Conservation (phyloP, 129 eudicot species). For the Arctium minus region DNA sequence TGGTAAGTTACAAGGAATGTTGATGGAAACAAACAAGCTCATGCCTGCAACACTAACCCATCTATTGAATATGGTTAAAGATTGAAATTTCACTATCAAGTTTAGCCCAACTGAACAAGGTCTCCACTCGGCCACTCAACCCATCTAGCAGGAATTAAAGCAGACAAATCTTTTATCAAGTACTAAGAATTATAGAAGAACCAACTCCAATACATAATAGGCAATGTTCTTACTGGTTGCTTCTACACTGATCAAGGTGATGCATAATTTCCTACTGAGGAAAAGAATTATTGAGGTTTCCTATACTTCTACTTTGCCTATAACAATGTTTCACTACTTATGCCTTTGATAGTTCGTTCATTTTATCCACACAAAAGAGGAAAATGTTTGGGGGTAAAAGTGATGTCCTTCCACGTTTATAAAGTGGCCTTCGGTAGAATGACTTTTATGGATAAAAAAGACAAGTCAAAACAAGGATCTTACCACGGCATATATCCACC, state of each 20-base stretch:
- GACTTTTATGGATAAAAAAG: background rate
- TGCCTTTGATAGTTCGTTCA: background rate
- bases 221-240: background rate
- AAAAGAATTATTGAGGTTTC: background rate
- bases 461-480: slow-evolving; percentile 17
- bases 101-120: background rate
- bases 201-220: background rate
- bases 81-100: background rate
- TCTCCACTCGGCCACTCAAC: background rate
- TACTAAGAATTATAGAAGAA: no score
- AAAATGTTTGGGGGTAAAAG: background rate
- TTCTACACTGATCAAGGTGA: background rate
- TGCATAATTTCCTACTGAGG: background rate
- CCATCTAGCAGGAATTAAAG: background rate
- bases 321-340: background rate
- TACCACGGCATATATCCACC: slow-evolving; percentile 96
- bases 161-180: background rate
- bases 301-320: background rate
- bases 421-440: background rate
- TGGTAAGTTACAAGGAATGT: no score
- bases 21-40: no score
- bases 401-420: background rate
- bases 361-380: background rate
- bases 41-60: no score
- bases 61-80: background rate